A percentile compares a stretch with the other conserved stretches of the same genome.
These are phyloP conservation scores for Penicillium expansum DNA, from an alignment of 2,329 filamentous ascomycete genomes.

Conservation along the genomic window DNA sequence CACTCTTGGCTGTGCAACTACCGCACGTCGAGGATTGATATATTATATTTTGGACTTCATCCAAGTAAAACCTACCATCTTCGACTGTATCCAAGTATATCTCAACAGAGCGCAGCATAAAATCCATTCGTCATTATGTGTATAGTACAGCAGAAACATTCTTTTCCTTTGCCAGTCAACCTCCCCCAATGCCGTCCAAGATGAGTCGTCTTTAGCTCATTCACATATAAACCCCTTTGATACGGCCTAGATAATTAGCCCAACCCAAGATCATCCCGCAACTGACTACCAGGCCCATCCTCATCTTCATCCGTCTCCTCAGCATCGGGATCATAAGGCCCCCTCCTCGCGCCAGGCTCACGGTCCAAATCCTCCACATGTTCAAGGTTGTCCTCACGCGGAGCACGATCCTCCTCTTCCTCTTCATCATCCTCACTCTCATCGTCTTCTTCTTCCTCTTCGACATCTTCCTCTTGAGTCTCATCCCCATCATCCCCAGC, in stretches of 20 bases:
- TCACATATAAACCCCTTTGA: neutral
- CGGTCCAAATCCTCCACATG: conserved; percentile 37
- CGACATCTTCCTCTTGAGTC: conserved; percentile 29
- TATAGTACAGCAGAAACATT: conserved; percentile 20
- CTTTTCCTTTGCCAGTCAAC: neutral
- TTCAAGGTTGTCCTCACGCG: conserved; percentile 6
- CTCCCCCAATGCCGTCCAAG: neutral
- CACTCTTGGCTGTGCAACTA: too few species aligned
- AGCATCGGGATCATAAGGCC: conserved; percentile 32
- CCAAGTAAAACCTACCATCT: neutral
- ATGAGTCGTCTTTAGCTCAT: neutral
- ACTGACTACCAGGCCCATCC: conserved; percentile 31
- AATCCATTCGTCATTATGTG: conserved; percentile 22
- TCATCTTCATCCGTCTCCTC: conserved; percentile 36
- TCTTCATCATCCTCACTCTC: conserved; percentile 25
- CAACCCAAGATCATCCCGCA: conserved; percentile 33
- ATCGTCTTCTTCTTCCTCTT: conserved; percentile 24
- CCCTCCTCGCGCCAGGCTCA: conserved; percentile 21
- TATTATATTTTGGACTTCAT: neutral
- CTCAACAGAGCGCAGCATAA: conserved; percentile 3
- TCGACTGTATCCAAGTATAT: neutral
- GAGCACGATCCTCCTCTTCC: conserved; percentile 18
- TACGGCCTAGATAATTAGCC: conserved; percentile 15
- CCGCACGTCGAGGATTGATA: neutral
- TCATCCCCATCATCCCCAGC: conserved; percentile 17